phyloP scores from a whole-genome alignment of 345 rosid species.

The Streptanthus diversifolius region DNA sequence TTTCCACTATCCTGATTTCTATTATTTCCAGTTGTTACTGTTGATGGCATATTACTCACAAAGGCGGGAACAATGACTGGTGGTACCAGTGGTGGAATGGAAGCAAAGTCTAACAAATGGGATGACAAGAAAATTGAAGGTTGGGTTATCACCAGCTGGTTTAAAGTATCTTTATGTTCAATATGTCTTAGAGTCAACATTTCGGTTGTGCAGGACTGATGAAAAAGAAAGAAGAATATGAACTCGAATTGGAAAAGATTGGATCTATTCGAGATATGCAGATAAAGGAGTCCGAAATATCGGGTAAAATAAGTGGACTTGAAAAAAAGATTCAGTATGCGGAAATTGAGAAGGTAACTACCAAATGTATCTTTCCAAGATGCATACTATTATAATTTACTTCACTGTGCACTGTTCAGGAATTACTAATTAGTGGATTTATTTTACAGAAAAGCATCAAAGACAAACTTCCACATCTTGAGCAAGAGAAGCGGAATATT shows the following conservation, averaged over 20 bases:
- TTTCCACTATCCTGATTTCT: conserved; percentile 17
- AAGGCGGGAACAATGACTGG: conserved; percentile 99
- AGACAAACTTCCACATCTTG: conserved; percentile 74
- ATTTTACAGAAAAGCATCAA: conserved; percentile 72
- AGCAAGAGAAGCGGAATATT: conserved; percentile 67
- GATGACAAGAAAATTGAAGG: conserved; percentile 96
- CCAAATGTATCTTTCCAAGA: neutral
- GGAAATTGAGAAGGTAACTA: conserved; percentile 82
- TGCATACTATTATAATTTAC: neutral
- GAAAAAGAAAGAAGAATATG: conserved; percentile 74
- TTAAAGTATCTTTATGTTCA: conserved; percentile 23
- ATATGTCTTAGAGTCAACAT: conserved; percentile 17
- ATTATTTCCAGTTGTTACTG: conserved; percentile 74
- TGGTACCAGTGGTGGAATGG: conserved; percentile 99
- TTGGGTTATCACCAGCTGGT: conserved; percentile 31
- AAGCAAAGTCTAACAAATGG: conserved; percentile 95
- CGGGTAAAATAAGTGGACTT: conserved; percentile 93
- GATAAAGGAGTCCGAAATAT: conserved; percentile 83
- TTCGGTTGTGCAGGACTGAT: conserved; percentile 51
- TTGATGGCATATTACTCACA: conserved; percentile 89
- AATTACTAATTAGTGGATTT: conserved; percentile 8
- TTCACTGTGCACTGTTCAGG: neutral
- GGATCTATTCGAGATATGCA: conserved; percentile 96
- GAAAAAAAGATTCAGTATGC: conserved; percentile 97
- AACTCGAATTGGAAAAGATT: conserved; percentile 71